Percentiles rank a stretch among this genome's conserved stretches.
Conservation (phyloP, 2,329 filamentous ascomycete species). For the Sarocladiaceae sp. region DNA sequence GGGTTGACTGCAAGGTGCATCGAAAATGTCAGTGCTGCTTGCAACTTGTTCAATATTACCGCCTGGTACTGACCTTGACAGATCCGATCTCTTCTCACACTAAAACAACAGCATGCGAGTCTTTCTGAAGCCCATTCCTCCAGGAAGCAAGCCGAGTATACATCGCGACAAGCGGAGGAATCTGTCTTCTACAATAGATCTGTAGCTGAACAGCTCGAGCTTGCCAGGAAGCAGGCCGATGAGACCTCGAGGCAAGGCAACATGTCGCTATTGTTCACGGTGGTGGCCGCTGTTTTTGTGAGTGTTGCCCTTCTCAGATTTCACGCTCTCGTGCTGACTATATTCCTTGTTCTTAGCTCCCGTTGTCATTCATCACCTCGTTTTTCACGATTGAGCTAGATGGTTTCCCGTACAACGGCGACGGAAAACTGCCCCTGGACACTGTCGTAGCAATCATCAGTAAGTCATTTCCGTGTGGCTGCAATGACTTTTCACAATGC, state of each 20-base stretch:
- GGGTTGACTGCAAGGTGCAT: not conserved
- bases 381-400: conserved; percentile 11
- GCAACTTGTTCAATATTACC: not conserved
- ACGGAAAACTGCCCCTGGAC: conserved; percentile 4
- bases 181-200: not conserved
- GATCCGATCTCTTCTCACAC: not conserved
- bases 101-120: not conserved
- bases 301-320: not conserved
- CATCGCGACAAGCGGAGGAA: not conserved
- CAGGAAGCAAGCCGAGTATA: not conserved
- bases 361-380: conserved; percentile 10
- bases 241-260: not conserved
- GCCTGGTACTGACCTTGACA: not conserved
- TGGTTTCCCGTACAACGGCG: conserved; percentile 6
- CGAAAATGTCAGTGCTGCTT: not conserved
- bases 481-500: not conserved
- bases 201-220: not conserved
- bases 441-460: conserved; percentile 7
- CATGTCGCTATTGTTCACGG: not conserved
- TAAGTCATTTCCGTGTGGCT: not conserved
- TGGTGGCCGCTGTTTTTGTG: not conserved
- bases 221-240: not conserved
- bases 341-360: not conserved
- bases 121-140: not conserved
- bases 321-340: not conserved